A percentile compares a stretch with the other conserved stretches of the same genome.
Conservation (phyloP, 2,329 filamentous ascomycete species). For the Rhynchosporium agropyri region DNA sequence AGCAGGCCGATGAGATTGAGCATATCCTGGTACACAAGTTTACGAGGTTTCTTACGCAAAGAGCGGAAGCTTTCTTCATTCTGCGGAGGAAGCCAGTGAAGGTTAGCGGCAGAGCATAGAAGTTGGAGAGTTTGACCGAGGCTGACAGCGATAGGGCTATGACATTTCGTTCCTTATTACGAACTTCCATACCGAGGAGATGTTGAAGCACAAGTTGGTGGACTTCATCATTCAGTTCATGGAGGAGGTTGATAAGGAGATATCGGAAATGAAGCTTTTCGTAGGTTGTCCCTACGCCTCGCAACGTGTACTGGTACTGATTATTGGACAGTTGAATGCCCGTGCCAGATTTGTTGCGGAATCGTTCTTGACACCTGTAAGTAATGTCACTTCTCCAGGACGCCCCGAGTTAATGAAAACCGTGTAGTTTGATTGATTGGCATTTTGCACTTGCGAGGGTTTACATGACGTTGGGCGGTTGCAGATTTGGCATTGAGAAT, state of each 20-base stretch:
- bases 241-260: conserved; percentile 99
- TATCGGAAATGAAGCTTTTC: conserved; percentile 99
- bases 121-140: conserved; percentile 17
- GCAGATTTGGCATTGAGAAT: conserved; percentile 12
- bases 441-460: not conserved
- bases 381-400: conserved; percentile 29
- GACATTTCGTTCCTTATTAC: conserved; percentile 99
- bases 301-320: conserved; percentile 19
- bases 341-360: conserved; percentile 97
- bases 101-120: conserved; percentile 52
- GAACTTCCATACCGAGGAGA: conserved; percentile 97
- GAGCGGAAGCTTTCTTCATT: conserved; percentile 97
- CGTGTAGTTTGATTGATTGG: conserved; percentile 37
- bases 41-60: conserved; percentile 91
- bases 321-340: conserved; percentile 76
- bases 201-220: conserved; percentile 98
- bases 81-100: conserved; percentile 92
- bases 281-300: conserved; percentile 56
- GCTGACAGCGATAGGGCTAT: conserved; percentile 68
- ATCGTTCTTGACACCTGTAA: conserved; percentile 93
- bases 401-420: conserved; percentile 12
- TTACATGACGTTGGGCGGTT: conserved; percentile 15
- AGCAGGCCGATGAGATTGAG: conserved; percentile 99
- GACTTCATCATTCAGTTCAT: conserved; percentile 99
- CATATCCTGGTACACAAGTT: conserved; percentile 98